Percentiles rank a stretch among this genome's conserved stretches.
Conservation (phyloP, 2,329 filamentous ascomycete species). For the Xylariaceae sp. region DNA sequence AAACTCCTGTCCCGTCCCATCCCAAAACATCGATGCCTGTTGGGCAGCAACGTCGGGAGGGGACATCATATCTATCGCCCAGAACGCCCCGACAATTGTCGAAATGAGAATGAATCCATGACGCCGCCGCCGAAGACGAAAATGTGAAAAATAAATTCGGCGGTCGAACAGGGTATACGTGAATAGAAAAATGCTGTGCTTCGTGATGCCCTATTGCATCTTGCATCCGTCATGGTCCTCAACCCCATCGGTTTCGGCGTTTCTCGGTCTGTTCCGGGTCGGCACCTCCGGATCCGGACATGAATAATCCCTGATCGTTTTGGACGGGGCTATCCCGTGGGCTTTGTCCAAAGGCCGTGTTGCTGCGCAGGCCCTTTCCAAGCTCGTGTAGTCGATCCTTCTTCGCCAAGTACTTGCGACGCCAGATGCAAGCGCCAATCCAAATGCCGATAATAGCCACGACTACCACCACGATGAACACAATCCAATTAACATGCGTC, state of each 20-base stretch:
- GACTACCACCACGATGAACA: constrained; percentile 71
- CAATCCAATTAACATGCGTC: constrained; percentile 71
- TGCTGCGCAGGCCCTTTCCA: constrained; percentile 39
- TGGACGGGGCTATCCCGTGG: constrained; percentile 27
- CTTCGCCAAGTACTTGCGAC: constrained; percentile 67
- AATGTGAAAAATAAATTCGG: neutral
- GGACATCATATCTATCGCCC: constrained; percentile 3
- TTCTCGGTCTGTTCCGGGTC: constrained; percentile 36
- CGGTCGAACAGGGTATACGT: neutral
- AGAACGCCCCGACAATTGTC: constrained; percentile 13
- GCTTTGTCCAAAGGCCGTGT: constrained; percentile 32
- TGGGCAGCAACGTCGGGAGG: neutral
- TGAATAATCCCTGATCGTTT: constrained; percentile 35
- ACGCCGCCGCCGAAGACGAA: constrained; percentile 6
- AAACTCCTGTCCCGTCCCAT: constrained; percentile 1
- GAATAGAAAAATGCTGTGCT: neutral
- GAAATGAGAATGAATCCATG: constrained; percentile 7
- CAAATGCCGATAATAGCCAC: constrained; percentile 64
- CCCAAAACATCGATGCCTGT: neutral
- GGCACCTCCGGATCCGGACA: constrained; percentile 31
- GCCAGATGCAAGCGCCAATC: constrained; percentile 63
- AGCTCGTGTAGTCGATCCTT: constrained; percentile 54
- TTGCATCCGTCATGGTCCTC: constrained; percentile 8
- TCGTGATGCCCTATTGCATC: neutral
- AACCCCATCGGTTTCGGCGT: constrained; percentile 44